Percentiles rank a stretch among this genome's conserved stretches.
phyloP scores from a whole-genome alignment of 2,329 filamentous ascomycete species.

The Talaromyces sp. region DNA sequence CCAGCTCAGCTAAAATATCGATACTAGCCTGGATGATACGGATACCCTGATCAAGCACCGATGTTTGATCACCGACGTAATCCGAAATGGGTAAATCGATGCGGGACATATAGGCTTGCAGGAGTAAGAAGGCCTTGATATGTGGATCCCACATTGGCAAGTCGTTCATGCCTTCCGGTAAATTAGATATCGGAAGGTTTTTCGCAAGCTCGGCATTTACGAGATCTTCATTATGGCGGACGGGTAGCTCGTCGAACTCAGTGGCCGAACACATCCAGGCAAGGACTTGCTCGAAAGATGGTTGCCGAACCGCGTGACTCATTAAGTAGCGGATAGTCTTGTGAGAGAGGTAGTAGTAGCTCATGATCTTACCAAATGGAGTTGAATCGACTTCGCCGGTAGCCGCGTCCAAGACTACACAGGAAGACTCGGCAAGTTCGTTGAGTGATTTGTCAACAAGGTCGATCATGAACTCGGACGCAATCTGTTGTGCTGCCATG shows the following conservation, averaged over 20 bases:
- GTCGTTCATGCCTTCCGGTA: slow-evolving; percentile 52
- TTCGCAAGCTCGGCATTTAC: slow-evolving; percentile 88
- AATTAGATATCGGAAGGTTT: slow-evolving; percentile 67
- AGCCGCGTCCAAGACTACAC: slow-evolving; percentile 69
- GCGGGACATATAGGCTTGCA: slow-evolving; percentile 93
- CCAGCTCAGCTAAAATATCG: slow-evolving; percentile 89
- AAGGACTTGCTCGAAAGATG: slow-evolving; percentile 76
- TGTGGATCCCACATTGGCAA: slow-evolving; percentile 98
- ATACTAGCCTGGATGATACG: slow-evolving; percentile 95
- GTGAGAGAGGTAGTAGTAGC: slow-evolving; percentile 97
- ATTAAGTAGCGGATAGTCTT: slow-evolving; percentile 86
- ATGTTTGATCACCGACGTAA: slow-evolving; percentile 89
- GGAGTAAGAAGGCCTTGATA: slow-evolving; percentile 88
- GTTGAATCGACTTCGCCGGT: slow-evolving; percentile 90
- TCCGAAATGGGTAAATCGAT: slow-evolving; percentile 91
- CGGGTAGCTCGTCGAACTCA: slow-evolving; percentile 95
- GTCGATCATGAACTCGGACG: slow-evolving; percentile 91
- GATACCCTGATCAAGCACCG: slow-evolving; percentile 89
- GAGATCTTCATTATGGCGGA: slow-evolving; percentile 96
- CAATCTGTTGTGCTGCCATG: slow-evolving; percentile 75
- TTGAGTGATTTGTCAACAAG: slow-evolving; percentile 83
- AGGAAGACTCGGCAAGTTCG: slow-evolving; percentile 79
- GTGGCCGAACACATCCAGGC: slow-evolving; percentile 90
- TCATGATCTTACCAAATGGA: slow-evolving; percentile 95
- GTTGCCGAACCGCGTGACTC: slow-evolving; percentile 68